Evolutionary conservation across 371 early-diverging fungal genomes (phyloP).

Genomic region (Dichotomocladium elegans): DNA sequence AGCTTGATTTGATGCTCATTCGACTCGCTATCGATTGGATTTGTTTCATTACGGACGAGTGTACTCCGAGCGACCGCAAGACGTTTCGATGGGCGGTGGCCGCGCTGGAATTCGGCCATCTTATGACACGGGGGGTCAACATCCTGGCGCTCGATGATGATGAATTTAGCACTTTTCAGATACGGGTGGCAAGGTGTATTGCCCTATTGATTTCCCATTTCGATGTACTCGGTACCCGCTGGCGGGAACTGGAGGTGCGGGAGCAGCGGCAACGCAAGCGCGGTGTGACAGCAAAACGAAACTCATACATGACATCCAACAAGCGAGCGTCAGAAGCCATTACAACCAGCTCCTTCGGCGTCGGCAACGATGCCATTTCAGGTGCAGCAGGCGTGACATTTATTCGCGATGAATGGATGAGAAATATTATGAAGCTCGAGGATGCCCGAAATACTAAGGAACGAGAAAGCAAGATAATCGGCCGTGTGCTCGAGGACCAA

Average conservation of each 20-base stretch:
- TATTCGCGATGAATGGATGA: conserved; percentile 56
- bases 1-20: conserved; percentile 58
- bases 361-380: conserved; percentile 1
- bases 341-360: conserved; percentile 38
- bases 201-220: conserved; percentile 78
- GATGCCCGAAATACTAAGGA: conserved; percentile 39
- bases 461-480: conserved; percentile 59
- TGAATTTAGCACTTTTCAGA: conserved; percentile 61
- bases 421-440: conserved; percentile 49
- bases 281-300: conserved; percentile 30
- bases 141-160: conserved; percentile 29
- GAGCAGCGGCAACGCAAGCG: conserved; percentile 35
- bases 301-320: conserved; percentile 29
- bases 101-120: conserved; percentile 81
- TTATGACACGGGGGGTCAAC: conserved; percentile 61
- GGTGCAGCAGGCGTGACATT: conserved; percentile 26
- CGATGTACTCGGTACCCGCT: conserved; percentile 69
- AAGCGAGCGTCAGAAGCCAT: conserved; percentile 28
- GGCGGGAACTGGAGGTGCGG: conserved; percentile 38
- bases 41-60: conserved; percentile 75
- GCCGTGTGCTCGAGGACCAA: conserved; percentile 76
- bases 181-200: conserved; percentile 75
- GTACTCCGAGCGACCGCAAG: conserved; percentile 70
- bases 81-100: conserved; percentile 89
- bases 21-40: conserved; percentile 84